Conservation (phyloP, 495 filamentous ascomycete genomes). For the Lentithecium fluviatile region DNA sequence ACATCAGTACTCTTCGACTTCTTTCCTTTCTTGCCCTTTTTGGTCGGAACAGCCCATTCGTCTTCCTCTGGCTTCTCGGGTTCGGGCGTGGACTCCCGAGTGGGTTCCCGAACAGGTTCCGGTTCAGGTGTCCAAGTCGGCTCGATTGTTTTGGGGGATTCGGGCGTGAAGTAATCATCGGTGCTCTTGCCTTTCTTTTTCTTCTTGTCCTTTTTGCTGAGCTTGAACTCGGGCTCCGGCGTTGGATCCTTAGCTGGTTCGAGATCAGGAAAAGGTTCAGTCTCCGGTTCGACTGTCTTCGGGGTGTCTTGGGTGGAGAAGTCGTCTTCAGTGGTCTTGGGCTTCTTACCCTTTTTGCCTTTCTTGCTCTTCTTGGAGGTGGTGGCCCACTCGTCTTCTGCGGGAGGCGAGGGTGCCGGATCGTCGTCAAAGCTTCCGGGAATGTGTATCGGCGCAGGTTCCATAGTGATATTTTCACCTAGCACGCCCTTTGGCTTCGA, state of each 20-base stretch:
- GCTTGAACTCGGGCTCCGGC: constrained; percentile 12
- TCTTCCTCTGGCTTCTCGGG: constrained; percentile 1
- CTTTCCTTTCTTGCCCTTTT: constrained; percentile 26
- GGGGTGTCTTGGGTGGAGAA: not conserved
- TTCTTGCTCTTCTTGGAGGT: constrained; percentile 29
- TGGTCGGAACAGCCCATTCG: constrained; percentile 15
- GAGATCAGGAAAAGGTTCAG: not conserved
- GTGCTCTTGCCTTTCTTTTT: constrained; percentile 21
- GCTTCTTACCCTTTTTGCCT: constrained; percentile 24
- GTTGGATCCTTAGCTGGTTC: constrained; percentile 3
- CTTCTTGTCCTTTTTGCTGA: constrained; percentile 35
- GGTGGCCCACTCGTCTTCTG: constrained; percentile 12
- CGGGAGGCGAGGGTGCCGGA: not conserved
- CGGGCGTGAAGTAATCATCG: not conserved
- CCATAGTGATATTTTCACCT: constrained; percentile 11
- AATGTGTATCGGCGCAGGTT: constrained; percentile 21
- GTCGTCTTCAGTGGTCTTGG: constrained; percentile 22
- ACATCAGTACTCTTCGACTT: constrained; percentile 26
- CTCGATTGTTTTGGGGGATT: no score
- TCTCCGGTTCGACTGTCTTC: constrained; percentile 3
- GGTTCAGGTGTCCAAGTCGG: no score
- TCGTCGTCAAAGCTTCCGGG: constrained; percentile 29
- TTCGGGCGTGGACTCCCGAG: no score
- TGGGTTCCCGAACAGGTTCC: no score
- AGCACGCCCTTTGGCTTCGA: constrained; percentile 9